A percentile compares a stretch with the other conserved stretches of the same genome.
Conservation (phyloP, 768 basidiomycete genomes). For the Harrya chromipes region DNA sequence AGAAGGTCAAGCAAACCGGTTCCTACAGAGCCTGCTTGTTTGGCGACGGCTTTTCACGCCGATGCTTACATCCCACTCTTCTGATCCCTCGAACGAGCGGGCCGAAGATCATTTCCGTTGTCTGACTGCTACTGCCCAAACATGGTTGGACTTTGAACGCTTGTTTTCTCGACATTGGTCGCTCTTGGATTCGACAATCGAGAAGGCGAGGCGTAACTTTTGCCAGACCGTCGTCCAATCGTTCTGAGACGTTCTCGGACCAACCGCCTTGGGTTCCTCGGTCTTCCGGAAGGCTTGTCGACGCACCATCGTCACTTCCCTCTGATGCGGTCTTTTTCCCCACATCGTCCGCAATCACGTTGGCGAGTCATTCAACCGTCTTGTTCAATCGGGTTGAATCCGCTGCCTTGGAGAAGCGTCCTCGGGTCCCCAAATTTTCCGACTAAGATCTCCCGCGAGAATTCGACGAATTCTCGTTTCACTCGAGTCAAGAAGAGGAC, state of each 20-base stretch:
- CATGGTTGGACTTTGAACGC: conserved; percentile 8
- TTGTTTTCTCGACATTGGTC: neutral
- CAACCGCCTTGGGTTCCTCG: neutral
- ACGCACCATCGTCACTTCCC: too few relatives aligned
- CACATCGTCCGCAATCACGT: neutral
- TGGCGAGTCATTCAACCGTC: neutral
- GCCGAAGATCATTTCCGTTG: neutral
- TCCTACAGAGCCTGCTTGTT: neutral
- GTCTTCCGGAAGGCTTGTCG: too few relatives aligned
- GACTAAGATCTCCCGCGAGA: conserved; percentile 10
- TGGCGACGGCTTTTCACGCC: neutral
- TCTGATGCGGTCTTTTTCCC: neutral
- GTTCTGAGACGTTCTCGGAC: neutral
- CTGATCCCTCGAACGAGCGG: neutral
- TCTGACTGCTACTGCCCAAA: neutral
- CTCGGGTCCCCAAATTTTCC: conserved; percentile 4
- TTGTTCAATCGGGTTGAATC: neutral
- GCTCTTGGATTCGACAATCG: neutral
- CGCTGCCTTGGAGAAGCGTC: too few relatives aligned
- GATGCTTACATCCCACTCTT: too few relatives aligned
- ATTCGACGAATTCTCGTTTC: conserved; percentile 12
- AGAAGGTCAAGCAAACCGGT: neutral
- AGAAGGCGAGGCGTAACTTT: conserved; percentile 10
- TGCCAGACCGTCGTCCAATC: conserved; percentile 6
- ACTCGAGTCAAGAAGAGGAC: conserved; percentile 10